These are phyloP conservation scores for Aspergillus fumigatus DNA, from an alignment of 2,329 filamentous ascomycete species.

Conservation along the genomic window DNA sequence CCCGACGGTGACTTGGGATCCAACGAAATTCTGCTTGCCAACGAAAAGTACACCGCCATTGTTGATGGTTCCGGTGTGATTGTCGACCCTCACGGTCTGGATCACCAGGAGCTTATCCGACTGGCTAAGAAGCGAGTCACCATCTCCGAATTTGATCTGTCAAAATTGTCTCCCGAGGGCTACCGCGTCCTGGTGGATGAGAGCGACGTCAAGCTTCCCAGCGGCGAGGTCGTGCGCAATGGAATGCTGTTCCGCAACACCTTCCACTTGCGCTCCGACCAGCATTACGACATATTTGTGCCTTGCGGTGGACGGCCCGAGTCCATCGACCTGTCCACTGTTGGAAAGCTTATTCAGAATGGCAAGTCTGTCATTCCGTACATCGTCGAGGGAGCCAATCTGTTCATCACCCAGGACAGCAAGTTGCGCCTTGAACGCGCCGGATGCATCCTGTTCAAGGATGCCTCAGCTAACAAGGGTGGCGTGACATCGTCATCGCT, in stretches of 20 bases:
- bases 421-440: conserved; percentile 92
- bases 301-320: conserved; percentile 95
- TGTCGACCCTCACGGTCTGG: conserved; percentile 83
- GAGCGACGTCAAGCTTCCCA: conserved; percentile 79
- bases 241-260: conserved; percentile 96
- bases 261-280: conserved; percentile 79
- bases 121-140: conserved; percentile 83
- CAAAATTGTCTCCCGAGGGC: conserved; percentile 80
- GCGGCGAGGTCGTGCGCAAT: conserved; percentile 80
- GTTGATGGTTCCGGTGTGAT: conserved; percentile 96
- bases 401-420: conserved; percentile 98
- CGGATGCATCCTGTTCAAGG: conserved; percentile 95
- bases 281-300: conserved; percentile 82
- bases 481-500: conserved; percentile 96
- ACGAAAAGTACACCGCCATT: conserved; percentile 91
- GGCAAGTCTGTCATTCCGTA: conserved; percentile 86
- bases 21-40: conserved; percentile 93
- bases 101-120: conserved; percentile 76
- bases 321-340: conserved; percentile 87
- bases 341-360: conserved; percentile 81
- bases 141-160: conserved; percentile 80
- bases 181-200: conserved; percentile 94
- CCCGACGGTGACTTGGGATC: conserved; percentile 95
- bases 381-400: conserved; percentile 94
- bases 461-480: conserved; percentile 97